These are phyloP conservation scores for Pelargonium myrrhifolium DNA, from an alignment of 441 rosid genomes.

Conservation along the genomic window DNA sequence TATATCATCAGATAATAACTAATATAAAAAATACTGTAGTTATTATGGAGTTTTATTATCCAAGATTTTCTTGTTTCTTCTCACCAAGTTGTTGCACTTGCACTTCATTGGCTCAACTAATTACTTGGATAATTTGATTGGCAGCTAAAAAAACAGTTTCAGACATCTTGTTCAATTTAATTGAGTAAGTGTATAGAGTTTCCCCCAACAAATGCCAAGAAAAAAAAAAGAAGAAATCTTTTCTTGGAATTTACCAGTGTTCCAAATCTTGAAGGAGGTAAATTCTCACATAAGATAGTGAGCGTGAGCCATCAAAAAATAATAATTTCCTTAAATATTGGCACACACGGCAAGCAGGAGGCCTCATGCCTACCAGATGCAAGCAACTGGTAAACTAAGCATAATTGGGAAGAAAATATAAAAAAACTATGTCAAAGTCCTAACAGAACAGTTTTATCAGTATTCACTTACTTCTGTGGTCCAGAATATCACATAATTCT, in stretches of 20 bases:
- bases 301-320: neutral
- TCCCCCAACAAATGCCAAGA: too few species aligned
- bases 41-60: neutral
- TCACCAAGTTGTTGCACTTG: neutral
- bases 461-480: neutral
- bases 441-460: neutral
- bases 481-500: neutral
- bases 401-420: slow-evolving; percentile 1
- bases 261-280: neutral
- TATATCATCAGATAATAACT: neutral
- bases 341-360: neutral
- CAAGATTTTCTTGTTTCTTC: neutral
- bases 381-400: neutral
- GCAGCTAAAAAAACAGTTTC: neutral
- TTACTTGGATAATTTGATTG: neutral
- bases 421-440: neutral
- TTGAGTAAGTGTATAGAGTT: too few species aligned
- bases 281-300: neutral
- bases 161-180: neutral
- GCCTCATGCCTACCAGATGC: neutral
- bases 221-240: too few species aligned
- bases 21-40: neutral
- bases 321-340: neutral
- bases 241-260: neutral
- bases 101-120: neutral